A percentile compares a stretch with the other conserved stretches of the same genome.
These are phyloP conservation scores for Vickermania spadyakhi DNA, from an alignment of 208 protist species.

Conservation along the genomic window DNA sequence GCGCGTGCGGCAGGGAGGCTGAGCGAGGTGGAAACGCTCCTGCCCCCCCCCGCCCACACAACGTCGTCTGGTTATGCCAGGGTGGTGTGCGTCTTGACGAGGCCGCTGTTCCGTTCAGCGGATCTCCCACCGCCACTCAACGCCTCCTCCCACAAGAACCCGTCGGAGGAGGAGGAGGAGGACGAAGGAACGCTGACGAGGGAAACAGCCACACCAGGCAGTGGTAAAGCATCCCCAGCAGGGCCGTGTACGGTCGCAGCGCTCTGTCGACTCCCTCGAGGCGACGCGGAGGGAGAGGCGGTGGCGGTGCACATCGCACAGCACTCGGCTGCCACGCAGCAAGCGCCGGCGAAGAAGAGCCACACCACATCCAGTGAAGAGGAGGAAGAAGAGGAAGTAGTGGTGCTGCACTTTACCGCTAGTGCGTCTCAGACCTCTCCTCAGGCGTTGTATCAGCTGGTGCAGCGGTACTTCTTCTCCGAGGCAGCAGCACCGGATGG, in stretches of 20 bases:
- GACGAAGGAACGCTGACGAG: not conserved
- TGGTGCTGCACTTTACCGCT: slow-evolving; percentile 71
- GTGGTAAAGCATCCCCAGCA: not conserved
- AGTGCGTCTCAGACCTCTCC: slow-evolving; percentile 24
- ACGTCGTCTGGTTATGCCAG: not conserved
- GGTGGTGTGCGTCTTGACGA: not conserved
- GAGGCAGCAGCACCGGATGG: not conserved
- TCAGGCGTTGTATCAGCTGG: slow-evolving; percentile 27
- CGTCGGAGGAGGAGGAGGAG: not conserved
- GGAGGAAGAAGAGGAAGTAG: no score
- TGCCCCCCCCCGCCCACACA: slow-evolving; percentile 6
- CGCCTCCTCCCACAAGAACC: no score
- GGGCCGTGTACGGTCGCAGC: not conserved
- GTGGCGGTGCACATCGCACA: slow-evolving; percentile 52
- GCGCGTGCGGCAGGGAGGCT: slow-evolving; percentile 7
- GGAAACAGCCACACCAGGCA: no score
- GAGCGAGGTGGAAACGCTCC: slow-evolving; percentile 22
- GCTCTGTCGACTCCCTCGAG: not conserved
- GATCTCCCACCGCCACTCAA: not conserved
- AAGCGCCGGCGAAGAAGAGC: slow-evolving; percentile 19
- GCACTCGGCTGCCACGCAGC: slow-evolving; percentile 31
- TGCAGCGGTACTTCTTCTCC: slow-evolving; percentile 23
- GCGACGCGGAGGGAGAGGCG: slow-evolving; percentile 5
- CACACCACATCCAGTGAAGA: slow-evolving; percentile 7
- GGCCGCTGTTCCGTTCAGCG: not conserved